These are phyloP conservation scores for Zoysia matrella DNA, from an alignment of 202 grass and related monocot species.

Conservation along the genomic window DNA sequence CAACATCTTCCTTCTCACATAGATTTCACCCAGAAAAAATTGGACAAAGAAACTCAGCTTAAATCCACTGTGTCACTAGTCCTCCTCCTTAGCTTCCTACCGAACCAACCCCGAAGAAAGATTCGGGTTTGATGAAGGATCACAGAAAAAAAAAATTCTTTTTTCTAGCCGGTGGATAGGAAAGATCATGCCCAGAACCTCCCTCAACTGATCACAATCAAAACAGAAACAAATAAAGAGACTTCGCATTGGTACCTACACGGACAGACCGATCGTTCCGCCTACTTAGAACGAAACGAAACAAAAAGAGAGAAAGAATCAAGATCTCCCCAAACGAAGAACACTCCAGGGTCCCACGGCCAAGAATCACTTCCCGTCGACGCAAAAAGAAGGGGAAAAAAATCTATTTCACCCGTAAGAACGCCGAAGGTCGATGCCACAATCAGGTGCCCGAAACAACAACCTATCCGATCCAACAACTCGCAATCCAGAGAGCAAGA, in stretches of 20 bases:
- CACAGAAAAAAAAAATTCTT: background rate
- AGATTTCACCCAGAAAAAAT: background rate
- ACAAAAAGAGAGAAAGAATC: background rate
- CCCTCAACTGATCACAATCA: slow-evolving; percentile 8
- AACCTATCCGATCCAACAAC: background rate
- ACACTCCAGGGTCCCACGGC: background rate
- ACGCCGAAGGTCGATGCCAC: background rate
- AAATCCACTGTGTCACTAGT: background rate
- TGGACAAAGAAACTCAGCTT: background rate
- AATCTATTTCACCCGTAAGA: background rate
- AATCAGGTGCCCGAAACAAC: background rate
- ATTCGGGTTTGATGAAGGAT: background rate
- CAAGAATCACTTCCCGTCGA: slow-evolving; percentile 4
- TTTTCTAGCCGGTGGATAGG: background rate
- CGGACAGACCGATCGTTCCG: background rate
- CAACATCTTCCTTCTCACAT: background rate
- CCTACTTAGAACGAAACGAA: slow-evolving; percentile 30
- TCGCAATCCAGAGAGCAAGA: background rate
- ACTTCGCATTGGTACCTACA: background rate
- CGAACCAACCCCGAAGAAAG: background rate
- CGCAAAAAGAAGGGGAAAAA: background rate
- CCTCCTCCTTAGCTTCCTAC: background rate
- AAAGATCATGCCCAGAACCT: background rate
- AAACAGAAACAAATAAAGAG: background rate
- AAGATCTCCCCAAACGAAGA: background rate